A percentile compares a stretch with the other conserved stretches of the same genome.
Conservation (phyloP, 2,329 filamentous ascomycete species). For the Colletotrichum higginsianum region DNA sequence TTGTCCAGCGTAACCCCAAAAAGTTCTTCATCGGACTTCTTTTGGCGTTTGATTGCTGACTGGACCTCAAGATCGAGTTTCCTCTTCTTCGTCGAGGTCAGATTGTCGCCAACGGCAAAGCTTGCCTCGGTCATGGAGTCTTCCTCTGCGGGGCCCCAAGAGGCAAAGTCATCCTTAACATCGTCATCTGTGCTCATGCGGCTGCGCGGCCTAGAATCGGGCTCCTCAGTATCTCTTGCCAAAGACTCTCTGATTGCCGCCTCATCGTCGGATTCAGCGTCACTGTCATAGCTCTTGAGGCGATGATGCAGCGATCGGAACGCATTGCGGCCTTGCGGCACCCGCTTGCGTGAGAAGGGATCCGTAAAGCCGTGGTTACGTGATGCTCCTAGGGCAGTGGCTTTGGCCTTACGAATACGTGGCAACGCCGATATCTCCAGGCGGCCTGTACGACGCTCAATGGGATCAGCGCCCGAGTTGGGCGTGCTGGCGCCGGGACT, state of each 20-base stretch:
- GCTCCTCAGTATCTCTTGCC: conserved; percentile 85
- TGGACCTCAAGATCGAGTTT: conserved; percentile 81
- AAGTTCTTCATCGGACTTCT: conserved; percentile 84
- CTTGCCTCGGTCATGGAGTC: conserved; percentile 82
- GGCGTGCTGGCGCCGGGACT: conserved; percentile 76
- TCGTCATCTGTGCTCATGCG: conserved; percentile 73
- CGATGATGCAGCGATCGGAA: conserved; percentile 88
- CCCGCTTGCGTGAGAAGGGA: conserved; percentile 75
- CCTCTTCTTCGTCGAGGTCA: conserved; percentile 73
- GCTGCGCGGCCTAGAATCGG: conserved; percentile 85
- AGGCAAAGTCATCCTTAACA: conserved; percentile 64
- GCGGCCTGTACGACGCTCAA: conserved; percentile 72
- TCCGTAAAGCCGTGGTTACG: conserved; percentile 77
- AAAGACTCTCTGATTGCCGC: conserved; percentile 71
- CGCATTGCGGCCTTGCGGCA: conserved; percentile 69
- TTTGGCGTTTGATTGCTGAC: conserved; percentile 82
- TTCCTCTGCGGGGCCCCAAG: conserved; percentile 68
- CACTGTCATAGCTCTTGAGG: conserved; percentile 80
- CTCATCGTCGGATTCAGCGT: conserved; percentile 93
- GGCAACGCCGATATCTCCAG: conserved; percentile 77
- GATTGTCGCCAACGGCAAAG: conserved; percentile 73
- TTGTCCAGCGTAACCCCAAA: conserved; percentile 75
- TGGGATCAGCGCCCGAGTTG: conserved; percentile 72
- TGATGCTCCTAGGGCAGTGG: conserved; percentile 64
- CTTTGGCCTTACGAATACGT: conserved; percentile 80